A percentile compares a stretch with the other conserved stretches of the same genome.
Conservation (phyloP, 495 filamentous ascomycete genomes). For the Podospora sp. region DNA sequence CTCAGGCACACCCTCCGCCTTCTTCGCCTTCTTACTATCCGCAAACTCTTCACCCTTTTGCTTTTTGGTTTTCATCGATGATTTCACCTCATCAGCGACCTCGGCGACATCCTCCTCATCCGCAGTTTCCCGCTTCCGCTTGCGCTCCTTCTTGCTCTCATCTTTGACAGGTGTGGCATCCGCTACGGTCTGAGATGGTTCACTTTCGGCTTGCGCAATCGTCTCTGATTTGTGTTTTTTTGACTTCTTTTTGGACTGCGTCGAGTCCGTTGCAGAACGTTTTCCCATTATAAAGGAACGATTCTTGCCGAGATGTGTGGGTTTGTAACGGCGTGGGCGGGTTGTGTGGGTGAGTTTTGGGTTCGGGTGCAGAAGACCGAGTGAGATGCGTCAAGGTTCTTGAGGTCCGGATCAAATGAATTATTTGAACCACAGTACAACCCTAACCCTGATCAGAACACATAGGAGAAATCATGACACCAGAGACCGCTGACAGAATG, state of each 20-base stretch:
- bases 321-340: background rate
- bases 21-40: slow-evolving; percentile 3
- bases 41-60: background rate
- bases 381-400: background rate
- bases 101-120: background rate
- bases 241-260: slow-evolving; percentile 31
- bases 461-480: too few species aligned
- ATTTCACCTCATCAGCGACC: background rate
- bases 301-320: background rate
- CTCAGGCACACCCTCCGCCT: background rate
- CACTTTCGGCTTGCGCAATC: background rate
- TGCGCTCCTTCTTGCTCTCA: background rate
- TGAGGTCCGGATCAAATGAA: background rate
- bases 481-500: too few species aligned
- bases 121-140: slow-evolving; percentile 5
- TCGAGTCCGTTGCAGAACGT: background rate
- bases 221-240: slow-evolving; percentile 25
- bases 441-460: slow-evolving; percentile 21
- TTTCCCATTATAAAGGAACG: background rate
- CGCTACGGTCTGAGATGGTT: slow-evolving; percentile 8
- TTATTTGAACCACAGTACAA: background rate
- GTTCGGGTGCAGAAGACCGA: background rate
- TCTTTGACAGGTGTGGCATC: slow-evolving; percentile 1
- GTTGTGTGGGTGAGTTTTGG: background rate
- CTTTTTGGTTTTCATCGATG: background rate